phyloP scores from a whole-genome alignment of 2,329 filamentous ascomycete species.

The Ceratocystis eucalypticola region DNA sequence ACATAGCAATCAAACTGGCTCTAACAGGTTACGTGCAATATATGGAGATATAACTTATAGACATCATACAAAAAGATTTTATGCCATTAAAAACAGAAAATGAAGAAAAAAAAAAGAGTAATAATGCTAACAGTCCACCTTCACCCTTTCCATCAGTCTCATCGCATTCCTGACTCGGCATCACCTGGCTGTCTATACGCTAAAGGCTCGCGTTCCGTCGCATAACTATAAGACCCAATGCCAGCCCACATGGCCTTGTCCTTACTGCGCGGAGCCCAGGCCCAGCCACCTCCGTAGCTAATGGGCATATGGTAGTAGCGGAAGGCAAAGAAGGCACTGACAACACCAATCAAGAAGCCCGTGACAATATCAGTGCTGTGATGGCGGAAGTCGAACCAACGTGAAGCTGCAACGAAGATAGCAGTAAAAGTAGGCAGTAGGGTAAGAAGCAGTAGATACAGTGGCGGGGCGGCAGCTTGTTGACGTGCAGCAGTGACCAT shows the following conservation, averaged over 20 bases:
- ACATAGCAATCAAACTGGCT: too few relatives aligned
- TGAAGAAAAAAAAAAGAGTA: background rate
- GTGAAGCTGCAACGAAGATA: constrained; percentile 70
- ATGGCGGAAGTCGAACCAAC: constrained; percentile 80
- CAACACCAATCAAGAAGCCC: constrained; percentile 64
- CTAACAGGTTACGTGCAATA: too few relatives aligned
- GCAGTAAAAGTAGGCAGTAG: constrained; percentile 60
- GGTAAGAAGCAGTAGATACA: constrained; percentile 60
- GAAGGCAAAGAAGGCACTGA: constrained; percentile 61
- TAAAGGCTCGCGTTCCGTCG: constrained; percentile 29
- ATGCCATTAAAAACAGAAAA: background rate
- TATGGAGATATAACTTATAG: background rate
- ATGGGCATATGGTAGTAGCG: constrained; percentile 55
- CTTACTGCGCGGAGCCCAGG: constrained; percentile 66
- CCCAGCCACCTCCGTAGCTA: constrained; percentile 67
- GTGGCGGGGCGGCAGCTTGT: constrained; percentile 67
- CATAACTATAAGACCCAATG: constrained; percentile 47
- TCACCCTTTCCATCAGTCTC: background rate
- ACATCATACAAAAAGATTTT: background rate
- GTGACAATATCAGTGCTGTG: constrained; percentile 86
- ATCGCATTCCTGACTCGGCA: constrained; percentile 13
- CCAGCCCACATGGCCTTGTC: constrained; percentile 69
- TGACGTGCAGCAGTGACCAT: constrained; percentile 44
- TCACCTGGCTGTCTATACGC: constrained; percentile 12
- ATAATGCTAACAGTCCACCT: background rate